phyloP scores from a whole-genome alignment of 2,329 filamentous ascomycete genomes.

The Dactylonectria estremocensis region DNA sequence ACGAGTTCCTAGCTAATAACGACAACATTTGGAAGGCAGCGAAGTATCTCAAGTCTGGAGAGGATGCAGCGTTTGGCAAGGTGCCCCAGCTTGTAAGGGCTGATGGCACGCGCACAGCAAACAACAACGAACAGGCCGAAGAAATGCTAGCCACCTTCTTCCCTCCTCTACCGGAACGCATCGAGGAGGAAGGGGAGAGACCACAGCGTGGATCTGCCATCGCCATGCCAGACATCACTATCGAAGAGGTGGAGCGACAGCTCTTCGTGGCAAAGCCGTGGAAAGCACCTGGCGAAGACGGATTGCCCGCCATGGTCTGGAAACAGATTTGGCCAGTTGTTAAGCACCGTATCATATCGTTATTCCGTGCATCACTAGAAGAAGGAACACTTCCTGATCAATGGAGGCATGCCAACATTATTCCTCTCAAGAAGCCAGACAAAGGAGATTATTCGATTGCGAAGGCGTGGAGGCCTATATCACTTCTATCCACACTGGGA shows the following conservation, averaged over 20 bases:
- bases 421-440: conserved; percentile 49
- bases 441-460: conserved; percentile 43
- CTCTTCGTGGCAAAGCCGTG: conserved; percentile 39
- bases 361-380: conserved; percentile 38
- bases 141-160: conserved; percentile 43
- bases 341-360: conserved; percentile 29
- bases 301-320: conserved; percentile 30
- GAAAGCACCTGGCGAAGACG: conserved; percentile 40
- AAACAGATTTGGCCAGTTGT: conserved; percentile 36
- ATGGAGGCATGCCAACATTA: conserved; percentile 47
- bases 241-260: conserved; percentile 41
- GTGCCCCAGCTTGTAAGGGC: conserved; percentile 14
- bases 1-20: conserved; percentile 44
- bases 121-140: conserved; percentile 35
- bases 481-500: conserved; percentile 41
- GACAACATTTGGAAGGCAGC: conserved; percentile 50
- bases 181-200: conserved; percentile 40
- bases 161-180: conserved; percentile 35
- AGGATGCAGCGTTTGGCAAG: conserved; percentile 35
- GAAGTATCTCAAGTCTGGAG: conserved; percentile 45
- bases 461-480: conserved; percentile 43
- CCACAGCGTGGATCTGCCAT: conserved; percentile 31
- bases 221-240: conserved; percentile 36
- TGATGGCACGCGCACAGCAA: conserved; percentile 14
- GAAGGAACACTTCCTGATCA: conserved; percentile 37